Base-by-base conservation (phyloP, 164 flowering plant species). In the Sedum album region DNA sequence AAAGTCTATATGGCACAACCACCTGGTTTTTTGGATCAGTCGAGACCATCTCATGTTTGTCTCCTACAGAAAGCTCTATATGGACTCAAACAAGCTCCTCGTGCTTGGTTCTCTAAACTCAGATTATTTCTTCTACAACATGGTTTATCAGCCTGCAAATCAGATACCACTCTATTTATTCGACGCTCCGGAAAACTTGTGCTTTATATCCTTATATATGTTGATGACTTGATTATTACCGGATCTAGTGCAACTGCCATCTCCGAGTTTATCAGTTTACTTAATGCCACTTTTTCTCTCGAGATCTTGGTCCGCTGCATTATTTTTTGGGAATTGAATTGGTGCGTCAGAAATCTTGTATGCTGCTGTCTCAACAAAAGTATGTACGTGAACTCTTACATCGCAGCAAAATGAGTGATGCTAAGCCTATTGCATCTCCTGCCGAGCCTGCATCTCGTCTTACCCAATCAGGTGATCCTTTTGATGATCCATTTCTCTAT, bases 281-380 rank as follows among this genome's bases (percentile, higher is more conserved):
- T 61, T 6, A 28, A 28, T 61, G 65, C 18, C 15, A 11, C 26
- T 4, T 61, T 30, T 10, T 38, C 41, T 38, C 10, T 1, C 1
- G 41, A 6, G 41, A 6, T 38, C 41, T 38, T 38, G 41, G 41
- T n/a, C 17, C 65, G 14, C 65, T 61, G 14, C 26, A 61, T 61
- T 61, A 61, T 31, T 61, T 61, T 28, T 31, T 61, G 26, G 65
- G 65, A 26, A 61, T 61, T 25, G 65, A 61, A 15, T 17, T 13
- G 26, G 2, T 25, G 23, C 60, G 60, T 15, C 21, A 20, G 15
- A 20, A 20, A 15, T 2, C 60, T 25, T 6, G 23, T 17, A 53
- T 53, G 23, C 7, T 25, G 21, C 2, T 53, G 1, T 53, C 60
- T 1, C 60, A 6, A 17, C 7, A 53, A 15, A 53, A 53, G 15